Conservation (phyloP, 345 rosid genomes). For the Bruguiera gymnorhiza region DNA sequence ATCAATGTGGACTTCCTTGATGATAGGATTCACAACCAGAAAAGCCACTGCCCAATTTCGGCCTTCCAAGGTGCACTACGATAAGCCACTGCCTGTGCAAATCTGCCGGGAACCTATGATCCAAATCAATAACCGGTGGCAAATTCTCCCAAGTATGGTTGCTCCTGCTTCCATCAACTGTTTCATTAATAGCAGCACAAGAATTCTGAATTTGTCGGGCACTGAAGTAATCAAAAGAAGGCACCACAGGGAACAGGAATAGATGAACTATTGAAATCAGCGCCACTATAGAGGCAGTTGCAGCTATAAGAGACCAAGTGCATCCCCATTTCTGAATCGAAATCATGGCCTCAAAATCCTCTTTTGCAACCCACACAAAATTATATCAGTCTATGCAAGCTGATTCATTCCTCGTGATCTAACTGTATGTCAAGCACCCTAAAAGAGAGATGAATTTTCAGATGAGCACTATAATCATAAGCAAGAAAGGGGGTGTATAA, state of each 20-base stretch:
- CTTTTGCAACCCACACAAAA: constrained; percentile 6
- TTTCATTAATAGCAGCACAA: constrained; percentile 40
- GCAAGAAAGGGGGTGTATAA: background rate
- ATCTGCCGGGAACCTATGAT: constrained; percentile 66
- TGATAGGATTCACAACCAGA: constrained; percentile 69
- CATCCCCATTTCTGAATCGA: constrained; percentile 55
- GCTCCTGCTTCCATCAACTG: constrained; percentile 27
- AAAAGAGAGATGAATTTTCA: background rate
- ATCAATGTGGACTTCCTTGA: constrained; percentile 44
- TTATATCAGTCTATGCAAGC: background rate
- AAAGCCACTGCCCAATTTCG: constrained; percentile 82
- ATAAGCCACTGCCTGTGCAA: constrained; percentile 64
- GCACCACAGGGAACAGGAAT: constrained; percentile 62
- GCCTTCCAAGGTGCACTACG: constrained; percentile 87
- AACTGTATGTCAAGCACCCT: background rate
- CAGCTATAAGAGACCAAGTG: constrained; percentile 69
- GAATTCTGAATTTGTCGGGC: constrained; percentile 47
- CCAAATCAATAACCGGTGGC: constrained; percentile 38
- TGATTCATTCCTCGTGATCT: background rate
- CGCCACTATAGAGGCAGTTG: constrained; percentile 49
- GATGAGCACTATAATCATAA: background rate
- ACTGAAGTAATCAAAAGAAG: constrained; percentile 57
- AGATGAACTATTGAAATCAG: constrained; percentile 71
- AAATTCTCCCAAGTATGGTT: constrained; percentile 19
- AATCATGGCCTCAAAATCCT: constrained; percentile 38